These are phyloP conservation scores for Starmerella lactis-condensi DNA, from an alignment of 805 yeast species.

Conservation along the genomic window DNA sequence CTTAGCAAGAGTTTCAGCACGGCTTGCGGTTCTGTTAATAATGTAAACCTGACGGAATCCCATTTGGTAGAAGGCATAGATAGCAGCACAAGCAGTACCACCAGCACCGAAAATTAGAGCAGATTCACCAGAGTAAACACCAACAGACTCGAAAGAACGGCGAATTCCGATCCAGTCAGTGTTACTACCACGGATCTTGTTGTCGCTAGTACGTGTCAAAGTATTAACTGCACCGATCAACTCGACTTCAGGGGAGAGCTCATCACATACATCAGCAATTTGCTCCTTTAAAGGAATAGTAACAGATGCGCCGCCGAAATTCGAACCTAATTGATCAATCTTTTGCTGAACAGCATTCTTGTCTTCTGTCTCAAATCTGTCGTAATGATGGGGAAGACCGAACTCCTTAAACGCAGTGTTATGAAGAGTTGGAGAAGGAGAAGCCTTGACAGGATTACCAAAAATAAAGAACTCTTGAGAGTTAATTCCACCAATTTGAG, in stretches of 20 bases:
- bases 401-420: slow-evolving; percentile 56
- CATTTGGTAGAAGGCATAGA: slow-evolving; percentile 59
- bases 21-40: slow-evolving; percentile 59
- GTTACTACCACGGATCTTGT: slow-evolving; percentile 54
- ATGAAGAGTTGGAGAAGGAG: slow-evolving; percentile 79
- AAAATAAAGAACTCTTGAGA: slow-evolving; percentile 48
- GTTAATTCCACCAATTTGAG: slow-evolving; percentile 44
- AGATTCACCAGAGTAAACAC: slow-evolving; percentile 29
- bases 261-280: slow-evolving; percentile 46
- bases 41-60: slow-evolving; percentile 65
- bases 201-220: slow-evolving; percentile 37
- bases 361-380: slow-evolving; percentile 45
- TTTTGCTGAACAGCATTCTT: slow-evolving; percentile 37
- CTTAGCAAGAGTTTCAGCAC: slow-evolving; percentile 38
- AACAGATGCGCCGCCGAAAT: slow-evolving; percentile 88
- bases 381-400: slow-evolving; percentile 60
- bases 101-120: slow-evolving; percentile 93
- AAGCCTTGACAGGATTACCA: slow-evolving; percentile 69
- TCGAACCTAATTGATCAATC: slow-evolving; percentile 28
- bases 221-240: slow-evolving; percentile 92
- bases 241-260: slow-evolving; percentile 56
- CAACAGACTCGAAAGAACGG: slow-evolving; percentile 44
- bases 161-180: slow-evolving; percentile 90
- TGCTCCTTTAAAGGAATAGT: slow-evolving; percentile 86
- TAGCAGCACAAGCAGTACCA: slow-evolving; percentile 91